Conservation (phyloP, 2,329 filamentous ascomycete genomes). For the Aspergillus pseudonomiae region DNA sequence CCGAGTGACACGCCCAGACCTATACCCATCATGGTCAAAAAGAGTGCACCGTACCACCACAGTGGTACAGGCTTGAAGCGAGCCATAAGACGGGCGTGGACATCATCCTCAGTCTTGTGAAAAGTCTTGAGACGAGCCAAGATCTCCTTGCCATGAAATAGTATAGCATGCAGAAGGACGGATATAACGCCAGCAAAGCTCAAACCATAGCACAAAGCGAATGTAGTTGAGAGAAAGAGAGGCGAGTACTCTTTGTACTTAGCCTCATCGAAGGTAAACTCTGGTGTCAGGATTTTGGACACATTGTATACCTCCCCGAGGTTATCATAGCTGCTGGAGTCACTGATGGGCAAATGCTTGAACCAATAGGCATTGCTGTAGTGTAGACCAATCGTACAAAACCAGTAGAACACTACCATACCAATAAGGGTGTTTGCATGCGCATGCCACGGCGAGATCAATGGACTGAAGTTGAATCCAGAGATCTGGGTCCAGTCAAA, state of each 20-base stretch:
- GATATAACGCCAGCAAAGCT: constrained; percentile 73
- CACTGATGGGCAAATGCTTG: constrained; percentile 68
- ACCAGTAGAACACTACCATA: constrained; percentile 66
- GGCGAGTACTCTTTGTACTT: constrained; percentile 71
- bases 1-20: constrained; percentile 50
- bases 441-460: constrained; percentile 73
- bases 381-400: constrained; percentile 63
- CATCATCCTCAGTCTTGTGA: constrained; percentile 56
- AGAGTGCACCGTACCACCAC: constrained; percentile 60
- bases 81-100: constrained; percentile 60
- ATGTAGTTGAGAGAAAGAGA: constrained; percentile 66
- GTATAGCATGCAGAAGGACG: constrained; percentile 67
- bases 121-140: constrained; percentile 65
- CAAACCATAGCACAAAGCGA: constrained; percentile 69
- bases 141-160: constrained; percentile 69
- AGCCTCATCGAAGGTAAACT: constrained; percentile 64
- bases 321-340: constrained; percentile 72
- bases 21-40: constrained; percentile 54
- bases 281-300: constrained; percentile 61
- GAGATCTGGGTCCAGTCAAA: constrained; percentile 77
- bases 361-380: constrained; percentile 68
- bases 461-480: constrained; percentile 68
- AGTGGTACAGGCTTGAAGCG: constrained; percentile 59
- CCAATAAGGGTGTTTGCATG: constrained; percentile 74
- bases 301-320: constrained; percentile 68